Evolutionary conservation across 352 stramenopile genomes (phyloP).

Genomic region (Phytophthora uliginosa): DNA sequence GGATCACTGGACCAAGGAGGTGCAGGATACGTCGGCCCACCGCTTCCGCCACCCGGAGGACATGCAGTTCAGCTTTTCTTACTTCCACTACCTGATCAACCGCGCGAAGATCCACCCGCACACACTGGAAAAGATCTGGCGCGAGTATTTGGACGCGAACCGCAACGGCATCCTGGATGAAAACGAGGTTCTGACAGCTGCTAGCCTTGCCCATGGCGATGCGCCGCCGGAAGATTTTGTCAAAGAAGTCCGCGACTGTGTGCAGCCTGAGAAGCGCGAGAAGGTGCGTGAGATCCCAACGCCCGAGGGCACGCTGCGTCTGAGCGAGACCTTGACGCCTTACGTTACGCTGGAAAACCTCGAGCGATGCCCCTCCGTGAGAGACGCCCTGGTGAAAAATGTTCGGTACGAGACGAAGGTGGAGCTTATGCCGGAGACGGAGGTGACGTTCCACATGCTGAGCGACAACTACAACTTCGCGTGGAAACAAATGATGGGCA

Average conservation of each 20-base stretch:
- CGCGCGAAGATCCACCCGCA: slow-evolving; percentile 81
- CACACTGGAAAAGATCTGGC: slow-evolving; percentile 86
- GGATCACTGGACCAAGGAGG: slow-evolving; percentile 74
- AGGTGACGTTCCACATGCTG: slow-evolving; percentile 97
- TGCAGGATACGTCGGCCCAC: slow-evolving; percentile 83
- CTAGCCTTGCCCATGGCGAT: slow-evolving; percentile 82
- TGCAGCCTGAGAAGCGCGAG: slow-evolving; percentile 77
- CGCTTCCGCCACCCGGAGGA: slow-evolving; percentile 94
- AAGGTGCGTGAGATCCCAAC: slow-evolving; percentile 76
- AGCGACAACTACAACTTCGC: slow-evolving; percentile 93
- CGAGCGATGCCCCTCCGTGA: slow-evolving; percentile 56
- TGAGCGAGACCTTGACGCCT: slow-evolving; percentile 81
- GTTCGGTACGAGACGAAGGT: slow-evolving; percentile 70
- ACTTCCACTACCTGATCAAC: slow-evolving; percentile 96
- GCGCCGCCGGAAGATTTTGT: slow-evolving; percentile 79
- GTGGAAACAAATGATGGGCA: slow-evolving; percentile 94
- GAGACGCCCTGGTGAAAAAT: slow-evolving; percentile 66
- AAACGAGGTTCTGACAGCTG: slow-evolving; percentile 93
- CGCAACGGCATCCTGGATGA: slow-evolving; percentile 90
- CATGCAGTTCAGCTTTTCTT: slow-evolving; percentile 97
- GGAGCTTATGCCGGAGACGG: slow-evolving; percentile 81
- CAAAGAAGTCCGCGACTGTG: slow-evolving; percentile 68
- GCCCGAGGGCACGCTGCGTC: slow-evolving; percentile 60
- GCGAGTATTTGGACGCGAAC: slow-evolving; percentile 92
- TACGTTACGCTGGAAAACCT: slow-evolving; percentile 79